Evolutionary conservation across 768 basidiomycete genomes (phyloP).

Genomic region (Hygrophorus pudorinus): DNA sequence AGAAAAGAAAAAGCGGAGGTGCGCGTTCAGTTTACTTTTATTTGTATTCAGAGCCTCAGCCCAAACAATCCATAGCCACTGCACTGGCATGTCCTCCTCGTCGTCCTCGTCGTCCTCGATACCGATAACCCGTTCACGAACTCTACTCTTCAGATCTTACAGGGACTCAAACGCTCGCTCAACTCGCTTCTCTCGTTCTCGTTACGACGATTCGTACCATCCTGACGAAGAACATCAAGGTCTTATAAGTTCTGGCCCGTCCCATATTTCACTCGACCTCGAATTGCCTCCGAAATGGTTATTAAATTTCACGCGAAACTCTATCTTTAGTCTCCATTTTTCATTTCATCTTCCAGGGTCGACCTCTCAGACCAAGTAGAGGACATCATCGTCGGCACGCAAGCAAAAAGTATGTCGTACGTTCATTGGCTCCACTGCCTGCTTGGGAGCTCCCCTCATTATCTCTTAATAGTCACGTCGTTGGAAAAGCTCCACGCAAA

Average conservation of each 20-base stretch:
- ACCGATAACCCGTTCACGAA: conserved; percentile 70
- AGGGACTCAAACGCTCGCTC: conserved; percentile 61
- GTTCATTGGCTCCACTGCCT: conserved; percentile 7
- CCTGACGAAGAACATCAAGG: conserved; percentile 55
- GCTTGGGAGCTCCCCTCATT: neutral
- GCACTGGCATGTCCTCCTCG: conserved; percentile 13
- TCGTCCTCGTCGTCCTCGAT: conserved; percentile 17
- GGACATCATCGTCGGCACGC: conserved; percentile 56
- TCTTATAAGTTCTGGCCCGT: conserved; percentile 37
- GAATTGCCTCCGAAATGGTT: conserved; percentile 86
- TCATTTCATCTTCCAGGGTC: conserved; percentile 49
- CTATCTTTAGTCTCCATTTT: conserved; percentile 11
- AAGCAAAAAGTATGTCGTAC: conserved; percentile 62
- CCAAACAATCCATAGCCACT: no score
- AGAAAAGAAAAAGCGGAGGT: no score
- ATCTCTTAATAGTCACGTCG: conserved; percentile 53
- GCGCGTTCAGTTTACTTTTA: no score
- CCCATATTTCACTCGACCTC: conserved; percentile 40
- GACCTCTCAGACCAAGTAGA: conserved; percentile 88
- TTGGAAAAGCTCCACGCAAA: conserved; percentile 96
- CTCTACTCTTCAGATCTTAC: conserved; percentile 89
- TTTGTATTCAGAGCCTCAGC: no score
- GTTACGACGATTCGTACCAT: conserved; percentile 38
- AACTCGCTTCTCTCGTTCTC: conserved; percentile 29
- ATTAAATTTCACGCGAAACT: conserved; percentile 11